Evolutionary conservation across 139 green algal species (phyloP).

Genomic region (Chlamydomonas schloesseri): DNA sequence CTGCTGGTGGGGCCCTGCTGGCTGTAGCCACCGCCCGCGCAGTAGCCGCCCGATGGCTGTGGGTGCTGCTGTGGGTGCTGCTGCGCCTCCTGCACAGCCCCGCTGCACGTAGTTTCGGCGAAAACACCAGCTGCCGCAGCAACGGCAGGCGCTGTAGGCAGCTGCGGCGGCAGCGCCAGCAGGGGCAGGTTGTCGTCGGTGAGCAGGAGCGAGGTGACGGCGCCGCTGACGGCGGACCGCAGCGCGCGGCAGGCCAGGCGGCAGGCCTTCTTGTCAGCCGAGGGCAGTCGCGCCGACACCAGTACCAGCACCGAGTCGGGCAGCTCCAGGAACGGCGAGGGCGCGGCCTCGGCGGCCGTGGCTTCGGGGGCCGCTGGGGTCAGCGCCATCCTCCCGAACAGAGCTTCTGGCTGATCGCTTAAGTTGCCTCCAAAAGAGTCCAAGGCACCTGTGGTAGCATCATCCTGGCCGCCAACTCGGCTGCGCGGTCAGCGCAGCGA

Average conservation of each 20-base stretch:
- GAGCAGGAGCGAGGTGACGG: slow-evolving; percentile 23
- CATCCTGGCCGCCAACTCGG: too few relatives aligned
- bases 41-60: too few relatives aligned
- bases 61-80: not conserved
- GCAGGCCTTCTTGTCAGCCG: slow-evolving; percentile 29
- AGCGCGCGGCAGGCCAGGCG: slow-evolving; percentile 26
- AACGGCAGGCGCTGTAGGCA: not conserved
- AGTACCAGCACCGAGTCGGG: slow-evolving; percentile 1
- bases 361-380: too few relatives aligned
- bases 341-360: too few relatives aligned
- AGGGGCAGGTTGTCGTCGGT: slow-evolving; percentile 7
- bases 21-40: too few relatives aligned
- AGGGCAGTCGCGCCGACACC: slow-evolving; percentile 1
- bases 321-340: slow-evolving; percentile 1
- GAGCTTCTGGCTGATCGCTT: too few relatives aligned
- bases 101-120: too few relatives aligned
- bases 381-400: not conserved
- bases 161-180: not conserved
- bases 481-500: too few relatives aligned
- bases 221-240: not conserved
- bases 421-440: too few relatives aligned
- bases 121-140: not conserved
- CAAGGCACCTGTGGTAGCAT: too few relatives aligned
- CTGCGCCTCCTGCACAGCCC: too few relatives aligned
- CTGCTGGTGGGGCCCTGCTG: too few relatives aligned